phyloP scores from a whole-genome alignment of 2,329 filamentous ascomycete genomes.

The Hypomyces perniciosus region DNA sequence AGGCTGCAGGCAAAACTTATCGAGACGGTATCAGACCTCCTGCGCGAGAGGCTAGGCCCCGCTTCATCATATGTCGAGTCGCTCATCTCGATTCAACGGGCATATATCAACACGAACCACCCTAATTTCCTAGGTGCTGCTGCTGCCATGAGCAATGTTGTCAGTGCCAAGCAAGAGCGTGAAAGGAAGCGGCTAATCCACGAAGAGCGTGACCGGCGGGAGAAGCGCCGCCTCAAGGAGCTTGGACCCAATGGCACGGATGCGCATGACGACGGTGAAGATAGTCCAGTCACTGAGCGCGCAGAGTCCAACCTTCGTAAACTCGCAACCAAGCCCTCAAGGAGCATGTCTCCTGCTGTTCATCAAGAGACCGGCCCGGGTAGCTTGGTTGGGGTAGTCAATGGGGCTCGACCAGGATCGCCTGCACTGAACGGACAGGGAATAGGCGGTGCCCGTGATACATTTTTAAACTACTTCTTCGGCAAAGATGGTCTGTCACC shows the following conservation, averaged over 20 bases:
- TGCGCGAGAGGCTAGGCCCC: constrained; percentile 86
- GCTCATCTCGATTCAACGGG: constrained; percentile 91
- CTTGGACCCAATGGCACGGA: constrained; percentile 73
- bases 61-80: constrained; percentile 90
- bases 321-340: constrained; percentile 38
- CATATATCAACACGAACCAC: constrained; percentile 99
- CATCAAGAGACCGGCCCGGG: constrained; percentile 60
- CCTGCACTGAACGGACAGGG: constrained; percentile 55
- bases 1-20: constrained; percentile 94
- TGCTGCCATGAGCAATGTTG: constrained; percentile 95
- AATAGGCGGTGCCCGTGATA: constrained; percentile 67
- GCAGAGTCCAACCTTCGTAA: constrained; percentile 43
- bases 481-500: constrained; percentile 72
- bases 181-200: constrained; percentile 75
- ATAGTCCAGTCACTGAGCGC: constrained; percentile 42
- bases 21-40: constrained; percentile 91
- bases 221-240: constrained; percentile 77
- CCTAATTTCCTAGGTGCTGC: constrained; percentile 97
- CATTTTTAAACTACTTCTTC: constrained; percentile 98
- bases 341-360: constrained; percentile 79
- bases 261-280: constrained; percentile 59
- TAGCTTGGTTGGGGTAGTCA: constrained; percentile 60
- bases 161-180: constrained; percentile 88
- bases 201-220: constrained; percentile 80
- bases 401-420: constrained; percentile 44